Evolutionary conservation across 2,329 filamentous ascomycete genomes (phyloP).

Genomic region (Colletotrichum eremochloae): DNA sequence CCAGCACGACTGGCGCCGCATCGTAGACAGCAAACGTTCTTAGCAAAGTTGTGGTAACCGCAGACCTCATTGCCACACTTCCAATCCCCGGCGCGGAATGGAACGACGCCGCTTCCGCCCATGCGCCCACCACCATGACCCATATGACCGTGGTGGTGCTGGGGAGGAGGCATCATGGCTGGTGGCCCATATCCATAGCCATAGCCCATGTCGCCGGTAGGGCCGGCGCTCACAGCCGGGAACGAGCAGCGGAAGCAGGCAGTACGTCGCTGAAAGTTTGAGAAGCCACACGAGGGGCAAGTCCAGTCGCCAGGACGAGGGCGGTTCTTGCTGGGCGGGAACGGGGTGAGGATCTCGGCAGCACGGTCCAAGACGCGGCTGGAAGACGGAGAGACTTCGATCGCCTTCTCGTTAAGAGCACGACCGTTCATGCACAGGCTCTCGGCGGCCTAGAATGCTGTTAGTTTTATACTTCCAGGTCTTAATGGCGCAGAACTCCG

Average conservation of each 20-base stretch:
- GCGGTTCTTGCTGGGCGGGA: slow-evolving; percentile 98
- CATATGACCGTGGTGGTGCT: slow-evolving; percentile 71
- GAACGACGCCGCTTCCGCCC: slow-evolving; percentile 87
- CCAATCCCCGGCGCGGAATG: slow-evolving; percentile 98
- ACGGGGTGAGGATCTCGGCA: slow-evolving; percentile 94
- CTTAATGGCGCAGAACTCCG: background rate
- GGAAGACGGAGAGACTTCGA: slow-evolving; percentile 98
- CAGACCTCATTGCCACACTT: slow-evolving; percentile 98
- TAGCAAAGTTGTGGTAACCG: slow-evolving; percentile 99
- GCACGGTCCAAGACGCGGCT: slow-evolving; percentile 95
- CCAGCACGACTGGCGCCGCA: slow-evolving; percentile 95
- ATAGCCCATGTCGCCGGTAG: slow-evolving; percentile 71
- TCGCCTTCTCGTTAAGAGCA: slow-evolving; percentile 97
- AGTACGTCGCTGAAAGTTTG: slow-evolving; percentile 98
- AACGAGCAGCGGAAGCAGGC: slow-evolving; percentile 99
- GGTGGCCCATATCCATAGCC: slow-evolving; percentile 80
- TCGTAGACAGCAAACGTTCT: slow-evolving; percentile 97
- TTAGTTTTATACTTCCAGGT: background rate
- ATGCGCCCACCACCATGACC: slow-evolving; percentile 76
- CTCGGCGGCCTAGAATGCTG: slow-evolving; percentile 82
- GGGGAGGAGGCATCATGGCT: slow-evolving; percentile 82
- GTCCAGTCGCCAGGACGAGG: slow-evolving; percentile 98
- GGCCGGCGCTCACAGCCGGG: slow-evolving; percentile 88
- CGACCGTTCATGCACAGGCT: slow-evolving; percentile 99
- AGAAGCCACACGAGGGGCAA: slow-evolving; percentile 98